These are phyloP conservation scores for Fallopia convolvulus DNA, from an alignment of 148 eudicot species.

Conservation along the genomic window DNA sequence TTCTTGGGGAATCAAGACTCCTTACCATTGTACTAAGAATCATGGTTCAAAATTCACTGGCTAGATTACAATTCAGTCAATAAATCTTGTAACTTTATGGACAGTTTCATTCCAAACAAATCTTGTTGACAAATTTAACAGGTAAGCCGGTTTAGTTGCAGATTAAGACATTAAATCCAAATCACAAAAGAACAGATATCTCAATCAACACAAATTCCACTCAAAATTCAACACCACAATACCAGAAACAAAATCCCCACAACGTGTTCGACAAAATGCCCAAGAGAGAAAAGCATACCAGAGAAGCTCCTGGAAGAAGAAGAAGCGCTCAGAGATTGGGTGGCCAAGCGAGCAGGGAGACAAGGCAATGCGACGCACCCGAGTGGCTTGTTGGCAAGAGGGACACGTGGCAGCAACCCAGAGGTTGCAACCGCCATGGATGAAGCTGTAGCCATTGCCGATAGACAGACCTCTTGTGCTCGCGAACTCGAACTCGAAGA, in stretches of 20 bases:
- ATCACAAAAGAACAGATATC: not conserved
- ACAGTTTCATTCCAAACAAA: not conserved
- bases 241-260: not conserved
- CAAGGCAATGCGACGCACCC: slow-evolving; percentile 47
- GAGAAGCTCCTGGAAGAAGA: slow-evolving; percentile 26
- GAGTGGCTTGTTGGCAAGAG: slow-evolving; percentile 20
- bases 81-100: not conserved
- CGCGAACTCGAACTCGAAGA: not conserved
- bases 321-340: slow-evolving; percentile 22
- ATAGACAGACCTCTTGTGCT: not conserved
- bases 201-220: not conserved
- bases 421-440: slow-evolving; percentile 79
- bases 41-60: not conserved
- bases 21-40: no score
- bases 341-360: slow-evolving; percentile 38
- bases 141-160: no score
- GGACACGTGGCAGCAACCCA: slow-evolving; percentile 55
- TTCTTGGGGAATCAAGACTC: no score
- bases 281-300: slow-evolving; percentile 33
- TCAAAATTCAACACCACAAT: not conserved
- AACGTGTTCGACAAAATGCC: slow-evolving; percentile 33
- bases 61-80: not conserved
- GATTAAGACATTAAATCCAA: not conserved
- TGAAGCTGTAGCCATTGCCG: slow-evolving; percentile 37
- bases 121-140: no score